Evolutionary conservation across 345 rosid genomes (phyloP).

Genomic region (Eucalyptus dawsonii): DNA sequence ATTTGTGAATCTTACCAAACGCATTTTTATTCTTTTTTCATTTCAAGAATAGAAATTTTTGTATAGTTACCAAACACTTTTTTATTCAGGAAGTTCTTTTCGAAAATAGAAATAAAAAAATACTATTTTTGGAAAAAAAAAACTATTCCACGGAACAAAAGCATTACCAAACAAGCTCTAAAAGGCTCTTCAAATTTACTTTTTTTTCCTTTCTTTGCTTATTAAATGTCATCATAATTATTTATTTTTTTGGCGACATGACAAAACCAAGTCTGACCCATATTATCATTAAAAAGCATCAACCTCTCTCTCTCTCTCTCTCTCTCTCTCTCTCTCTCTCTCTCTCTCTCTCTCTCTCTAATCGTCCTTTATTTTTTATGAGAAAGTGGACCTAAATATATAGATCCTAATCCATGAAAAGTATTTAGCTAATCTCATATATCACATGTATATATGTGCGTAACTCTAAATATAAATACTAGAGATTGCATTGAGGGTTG

Average conservation of each 20-base stretch:
- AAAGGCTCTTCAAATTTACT: background rate
- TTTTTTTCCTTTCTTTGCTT: background rate
- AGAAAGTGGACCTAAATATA: background rate
- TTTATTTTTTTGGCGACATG: background rate
- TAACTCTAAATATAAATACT: background rate
- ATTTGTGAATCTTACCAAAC: no score
- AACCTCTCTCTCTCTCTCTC: no score
- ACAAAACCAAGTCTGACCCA: background rate
- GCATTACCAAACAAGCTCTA: background rate
- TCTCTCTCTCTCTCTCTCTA: background rate
- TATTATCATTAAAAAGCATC: background rate
- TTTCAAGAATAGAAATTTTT: no score
- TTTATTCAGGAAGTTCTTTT: no score
- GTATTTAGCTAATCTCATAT: background rate
- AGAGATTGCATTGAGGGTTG: slow-evolving; percentile 3
- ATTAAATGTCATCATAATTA: background rate
- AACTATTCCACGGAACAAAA: background rate
- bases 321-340: background rate
- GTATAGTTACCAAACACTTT: no score
- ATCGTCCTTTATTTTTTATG: background rate
- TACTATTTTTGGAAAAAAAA: no score
- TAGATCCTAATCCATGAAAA: background rate
- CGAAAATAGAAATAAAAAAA: no score
- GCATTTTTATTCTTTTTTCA: no score
- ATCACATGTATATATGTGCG: background rate